phyloP scores from a whole-genome alignment of 2,329 filamentous ascomycete genomes.

The Amphichorda felina region DNA sequence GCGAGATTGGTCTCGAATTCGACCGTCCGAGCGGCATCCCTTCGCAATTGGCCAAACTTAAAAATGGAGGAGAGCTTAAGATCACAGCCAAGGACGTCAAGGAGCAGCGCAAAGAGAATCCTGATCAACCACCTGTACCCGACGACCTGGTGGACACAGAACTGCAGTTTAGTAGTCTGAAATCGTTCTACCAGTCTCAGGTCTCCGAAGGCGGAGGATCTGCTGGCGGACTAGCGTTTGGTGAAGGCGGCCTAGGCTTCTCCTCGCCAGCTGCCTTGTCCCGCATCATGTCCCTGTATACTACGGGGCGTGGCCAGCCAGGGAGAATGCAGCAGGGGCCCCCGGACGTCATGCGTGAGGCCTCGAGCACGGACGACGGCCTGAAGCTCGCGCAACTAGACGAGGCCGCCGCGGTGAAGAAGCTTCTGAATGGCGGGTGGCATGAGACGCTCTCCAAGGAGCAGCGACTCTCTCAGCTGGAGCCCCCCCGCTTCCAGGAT shows the following conservation, averaged over 20 bases:
- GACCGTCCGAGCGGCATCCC: constrained; percentile 82
- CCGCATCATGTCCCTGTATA: constrained; percentile 87
- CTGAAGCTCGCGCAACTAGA: constrained; percentile 50
- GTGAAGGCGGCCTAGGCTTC: constrained; percentile 33
- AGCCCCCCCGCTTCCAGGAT: constrained; percentile 52
- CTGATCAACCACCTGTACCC: constrained; percentile 21
- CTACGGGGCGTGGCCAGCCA: constrained; percentile 51
- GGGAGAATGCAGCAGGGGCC: constrained; percentile 57
- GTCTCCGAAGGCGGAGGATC: constrained; percentile 49
- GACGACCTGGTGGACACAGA: constrained; percentile 46
- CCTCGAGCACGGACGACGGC: constrained; percentile 58
- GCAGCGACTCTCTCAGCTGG: constrained; percentile 37
- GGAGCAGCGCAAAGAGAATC: constrained; percentile 36
- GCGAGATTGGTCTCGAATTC: constrained; percentile 82
- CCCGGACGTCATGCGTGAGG: constrained; percentile 69
- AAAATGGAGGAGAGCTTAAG: constrained; percentile 43
- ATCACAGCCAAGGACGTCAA: constrained; percentile 38
- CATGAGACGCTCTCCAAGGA: constrained; percentile 42
- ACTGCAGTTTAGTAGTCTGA: constrained; percentile 62
- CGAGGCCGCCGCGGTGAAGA: constrained; percentile 48
- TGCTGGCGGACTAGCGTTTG: constrained; percentile 29
- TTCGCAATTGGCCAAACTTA: constrained; percentile 62
- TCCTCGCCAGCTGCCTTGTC: constrained; percentile 71
- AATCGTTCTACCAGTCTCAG: constrained; percentile 72
- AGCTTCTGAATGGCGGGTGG: constrained; percentile 49